These are phyloP conservation scores for Tephrocybe sp. DNA, from an alignment of 768 basidiomycete species.

Conservation along the genomic window DNA sequence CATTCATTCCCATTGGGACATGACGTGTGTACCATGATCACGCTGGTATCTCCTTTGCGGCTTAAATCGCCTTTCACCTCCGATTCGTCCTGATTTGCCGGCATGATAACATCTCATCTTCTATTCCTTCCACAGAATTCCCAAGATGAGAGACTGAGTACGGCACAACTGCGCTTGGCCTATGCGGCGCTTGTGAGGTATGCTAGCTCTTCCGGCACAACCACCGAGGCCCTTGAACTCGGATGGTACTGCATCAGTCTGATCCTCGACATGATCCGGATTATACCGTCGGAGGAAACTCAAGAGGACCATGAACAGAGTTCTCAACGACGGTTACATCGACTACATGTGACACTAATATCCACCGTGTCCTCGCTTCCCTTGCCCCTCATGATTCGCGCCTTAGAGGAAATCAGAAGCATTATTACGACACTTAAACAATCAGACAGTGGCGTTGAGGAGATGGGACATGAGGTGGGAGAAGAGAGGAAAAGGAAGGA, in stretches of 20 bases:
- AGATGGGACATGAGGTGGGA: conserved; percentile 10
- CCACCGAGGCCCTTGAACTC: conserved; percentile 37
- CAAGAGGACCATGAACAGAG: conserved; percentile 19
- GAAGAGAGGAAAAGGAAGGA: conserved; percentile 32
- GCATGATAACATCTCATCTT: conserved; percentile 8
- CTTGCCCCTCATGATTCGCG: conserved; percentile 49
- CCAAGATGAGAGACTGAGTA: conserved; percentile 54
- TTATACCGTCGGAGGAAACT: conserved; percentile 22
- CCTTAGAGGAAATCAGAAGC: conserved; percentile 47
- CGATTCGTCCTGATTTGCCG: conserved; percentile 8
- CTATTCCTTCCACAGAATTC: conserved; percentile 50
- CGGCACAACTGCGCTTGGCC: conserved; percentile 68
- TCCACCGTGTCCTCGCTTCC: conserved; percentile 66
- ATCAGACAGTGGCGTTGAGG: conserved; percentile 19
- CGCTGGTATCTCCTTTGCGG: conserved; percentile 1
- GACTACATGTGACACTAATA: conserved; percentile 62
- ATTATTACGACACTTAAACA: conserved; percentile 28
- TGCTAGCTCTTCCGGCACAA: conserved; percentile 40
- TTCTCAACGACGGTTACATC: conserved; percentile 38
- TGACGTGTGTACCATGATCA: not conserved
- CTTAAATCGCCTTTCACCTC: not conserved
- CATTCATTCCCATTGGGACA: not conserved
- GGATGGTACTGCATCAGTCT: conserved; percentile 68
- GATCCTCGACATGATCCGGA: conserved; percentile 47
- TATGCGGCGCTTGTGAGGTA: conserved; percentile 68